phyloP scores from a whole-genome alignment of 441 rosid genomes.

The Gossypium aridum region DNA sequence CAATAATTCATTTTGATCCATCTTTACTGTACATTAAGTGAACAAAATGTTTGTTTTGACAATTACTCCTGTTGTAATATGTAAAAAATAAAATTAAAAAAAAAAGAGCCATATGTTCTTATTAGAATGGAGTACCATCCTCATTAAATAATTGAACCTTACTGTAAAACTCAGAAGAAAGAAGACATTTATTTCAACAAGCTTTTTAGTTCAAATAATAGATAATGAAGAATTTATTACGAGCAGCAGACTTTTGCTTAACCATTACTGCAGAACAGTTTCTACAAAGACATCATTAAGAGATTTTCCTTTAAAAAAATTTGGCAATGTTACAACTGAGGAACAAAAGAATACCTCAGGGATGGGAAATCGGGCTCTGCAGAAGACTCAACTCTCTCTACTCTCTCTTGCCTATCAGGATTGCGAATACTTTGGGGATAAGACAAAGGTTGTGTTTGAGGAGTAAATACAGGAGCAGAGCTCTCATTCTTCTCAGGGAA shows the following conservation, averaged over 20 bases:
- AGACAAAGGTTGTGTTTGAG: conserved; percentile 86
- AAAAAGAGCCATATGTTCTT: background rate
- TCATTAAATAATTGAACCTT: background rate
- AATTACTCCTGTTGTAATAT: background rate
- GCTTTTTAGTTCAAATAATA: background rate
- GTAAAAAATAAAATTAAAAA: background rate
- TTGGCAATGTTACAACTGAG: background rate
- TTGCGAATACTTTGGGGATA: conserved; percentile 66
- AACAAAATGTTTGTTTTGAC: background rate
- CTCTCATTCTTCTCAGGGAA: conserved; percentile 89
- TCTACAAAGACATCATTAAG: background rate
- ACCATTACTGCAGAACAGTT: background rate
- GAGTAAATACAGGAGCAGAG: conserved; percentile 87
- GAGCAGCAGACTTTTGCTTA: background rate
- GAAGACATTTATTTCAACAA: background rate
- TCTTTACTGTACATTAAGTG: background rate
- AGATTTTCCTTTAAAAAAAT: background rate
- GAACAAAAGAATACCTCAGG: conserved; percentile 49
- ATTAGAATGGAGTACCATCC: background rate
- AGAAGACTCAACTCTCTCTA: conserved; percentile 65
- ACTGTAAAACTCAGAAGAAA: background rate
- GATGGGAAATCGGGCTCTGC: conserved; percentile 85
- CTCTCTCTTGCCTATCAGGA: conserved; percentile 44
- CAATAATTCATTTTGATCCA: background rate
- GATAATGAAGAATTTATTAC: background rate